Evolutionary conservation across 1,284 basidiomycete genomes (phyloP).

Genomic region (Sanghuangporus sanghuang): DNA sequence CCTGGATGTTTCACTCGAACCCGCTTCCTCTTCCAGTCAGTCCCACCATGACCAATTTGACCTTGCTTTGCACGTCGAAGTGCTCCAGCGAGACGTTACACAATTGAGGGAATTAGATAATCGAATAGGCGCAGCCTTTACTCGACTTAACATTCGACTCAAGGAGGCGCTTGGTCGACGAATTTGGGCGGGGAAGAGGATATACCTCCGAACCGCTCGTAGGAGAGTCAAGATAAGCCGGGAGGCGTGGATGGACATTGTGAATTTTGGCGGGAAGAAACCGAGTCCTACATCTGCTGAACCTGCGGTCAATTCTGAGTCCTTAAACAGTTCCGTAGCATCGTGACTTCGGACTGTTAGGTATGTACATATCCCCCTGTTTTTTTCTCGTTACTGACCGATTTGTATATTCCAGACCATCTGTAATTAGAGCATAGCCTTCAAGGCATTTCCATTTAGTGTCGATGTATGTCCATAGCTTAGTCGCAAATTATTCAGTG

Average conservation of each 20-base stretch:
- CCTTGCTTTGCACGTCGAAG: slow-evolving; percentile 46
- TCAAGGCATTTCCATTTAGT: too few species aligned
- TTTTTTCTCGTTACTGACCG: too few species aligned
- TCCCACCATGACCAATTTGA: slow-evolving; percentile 33
- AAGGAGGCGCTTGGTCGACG: slow-evolving; percentile 69
- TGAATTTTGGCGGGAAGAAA: slow-evolving; percentile 26
- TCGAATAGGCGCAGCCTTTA: slow-evolving; percentile 38
- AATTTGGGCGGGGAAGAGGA: slow-evolving; percentile 53
- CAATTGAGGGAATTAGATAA: slow-evolving; percentile 41
- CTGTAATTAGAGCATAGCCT: too few species aligned
- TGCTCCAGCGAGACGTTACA: slow-evolving; percentile 48
- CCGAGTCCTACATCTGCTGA: not conserved
- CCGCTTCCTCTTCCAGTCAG: not conserved
- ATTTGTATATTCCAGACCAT: too few species aligned
- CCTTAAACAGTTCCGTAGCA: too few species aligned
- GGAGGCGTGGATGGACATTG: slow-evolving; percentile 34
- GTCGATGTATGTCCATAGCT: too few species aligned
- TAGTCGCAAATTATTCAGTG: too few species aligned
- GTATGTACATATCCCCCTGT: too few species aligned
- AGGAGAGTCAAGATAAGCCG: slow-evolving; percentile 29
- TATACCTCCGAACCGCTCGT: slow-evolving; percentile 41
- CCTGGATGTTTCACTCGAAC: not conserved
- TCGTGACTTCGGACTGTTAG: not conserved
- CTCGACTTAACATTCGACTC: slow-evolving; percentile 48
- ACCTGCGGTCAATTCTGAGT: not conserved